Base-by-base conservation (phyloP, 2,329 filamentous ascomycete species). In the Xylaria digitata region DNA sequence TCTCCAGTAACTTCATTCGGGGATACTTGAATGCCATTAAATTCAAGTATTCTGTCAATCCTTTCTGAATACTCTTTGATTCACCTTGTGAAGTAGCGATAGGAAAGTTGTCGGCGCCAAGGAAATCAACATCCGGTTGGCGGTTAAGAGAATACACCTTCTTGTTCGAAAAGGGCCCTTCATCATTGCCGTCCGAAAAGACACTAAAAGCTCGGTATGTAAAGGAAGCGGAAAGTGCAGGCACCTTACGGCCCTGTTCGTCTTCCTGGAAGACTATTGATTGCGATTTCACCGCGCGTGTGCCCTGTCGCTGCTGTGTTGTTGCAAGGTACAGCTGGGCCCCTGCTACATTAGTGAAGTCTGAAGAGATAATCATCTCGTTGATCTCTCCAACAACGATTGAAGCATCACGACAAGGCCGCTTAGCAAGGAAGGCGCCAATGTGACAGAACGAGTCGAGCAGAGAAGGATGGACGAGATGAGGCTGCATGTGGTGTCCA, bases 401-500 rank as follows among this genome's bases (percentile, higher is more conserved):
- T 30, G 61, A 63, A 21, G 61, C 61, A 63, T 49, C 43, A 9
- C 52, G 61, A 32, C 61, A 63, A 56, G 61, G 61, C 30, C 23
- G 42, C 42, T 63, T 63, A 5, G 61, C 61, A 43, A 63, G 61
- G 42, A 63, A 48, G 3, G 61, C 61, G 1, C 61, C 61, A n/a
- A 63, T 63, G n/a, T 63, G 61, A 30, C 52, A 48, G 17, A 63
- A 56, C 8, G 61, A 56, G 43, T 63, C 61, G 17, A 63, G 61
- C 30, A 63, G 21, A 63, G 42, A 42, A n/a, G 61, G 61, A 42
- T 63, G 61, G 2, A 63, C 45, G 9, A 63, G 52, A 23, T 63
- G 61, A 56, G 61, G 52, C 21, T 63, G 61, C 61, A 63, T 63
- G 21, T 63, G 45, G n/a, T 63, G 61, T 30, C 30, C 52, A 57